Evolutionary conservation across 208 protist genomes (phyloP).

Genomic region (Plasmodiophora brassicae): DNA sequence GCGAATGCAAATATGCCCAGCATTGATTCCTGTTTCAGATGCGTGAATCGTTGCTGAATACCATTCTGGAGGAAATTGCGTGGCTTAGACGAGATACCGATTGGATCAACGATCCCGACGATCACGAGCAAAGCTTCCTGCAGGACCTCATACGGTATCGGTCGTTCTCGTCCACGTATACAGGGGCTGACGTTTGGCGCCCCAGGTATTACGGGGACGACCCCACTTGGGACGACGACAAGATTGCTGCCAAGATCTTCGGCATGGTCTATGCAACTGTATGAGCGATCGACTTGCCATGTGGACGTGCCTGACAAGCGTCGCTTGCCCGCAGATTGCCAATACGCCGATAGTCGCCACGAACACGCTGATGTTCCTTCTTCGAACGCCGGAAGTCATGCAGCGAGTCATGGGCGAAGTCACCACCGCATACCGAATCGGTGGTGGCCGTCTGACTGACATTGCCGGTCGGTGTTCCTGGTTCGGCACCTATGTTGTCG

Average conservation of each 20-base stretch:
- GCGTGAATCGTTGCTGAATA: neutral
- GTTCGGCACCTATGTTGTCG: no score
- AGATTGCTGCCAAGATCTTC: slow-evolving; percentile 4
- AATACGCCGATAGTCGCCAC: slow-evolving; percentile 29
- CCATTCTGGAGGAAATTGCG: neutral
- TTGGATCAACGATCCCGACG: neutral
- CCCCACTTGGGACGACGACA: neutral
- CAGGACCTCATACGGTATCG: neutral
- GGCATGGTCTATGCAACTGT: neutral
- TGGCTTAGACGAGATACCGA: neutral
- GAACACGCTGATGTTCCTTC: neutral
- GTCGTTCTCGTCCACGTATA: no score
- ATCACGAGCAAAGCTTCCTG: neutral
- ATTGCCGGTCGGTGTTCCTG: no score
- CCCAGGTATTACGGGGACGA: slow-evolving; percentile 11
- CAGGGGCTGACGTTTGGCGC: no score
- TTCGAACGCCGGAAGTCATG: neutral
- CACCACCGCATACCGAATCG: neutral
- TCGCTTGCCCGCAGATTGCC: neutral
- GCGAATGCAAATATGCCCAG: neutral
- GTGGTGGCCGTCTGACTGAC: neutral
- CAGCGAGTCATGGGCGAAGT: neutral
- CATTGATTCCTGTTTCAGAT: neutral
- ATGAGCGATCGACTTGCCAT: neutral
- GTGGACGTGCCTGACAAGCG: no score